A percentile compares a stretch with the other conserved stretches of the same genome.
Evolutionary conservation across 2,329 filamentous ascomycete species (phyloP).

Genomic region (Colletotrichum echinochloae): DNA sequence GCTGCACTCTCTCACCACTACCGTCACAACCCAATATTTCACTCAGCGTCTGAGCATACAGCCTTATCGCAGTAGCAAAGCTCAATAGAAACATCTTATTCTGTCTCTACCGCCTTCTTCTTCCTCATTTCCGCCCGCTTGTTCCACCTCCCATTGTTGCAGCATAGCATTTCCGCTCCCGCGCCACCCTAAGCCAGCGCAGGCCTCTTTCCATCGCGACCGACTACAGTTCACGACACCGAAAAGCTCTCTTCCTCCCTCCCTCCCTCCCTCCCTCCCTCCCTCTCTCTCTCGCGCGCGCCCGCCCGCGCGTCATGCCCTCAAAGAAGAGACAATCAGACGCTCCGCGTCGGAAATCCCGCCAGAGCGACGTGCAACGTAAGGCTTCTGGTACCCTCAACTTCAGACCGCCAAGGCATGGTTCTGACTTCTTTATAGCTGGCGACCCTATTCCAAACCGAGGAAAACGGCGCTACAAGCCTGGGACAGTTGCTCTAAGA

Average conservation of each 20-base stretch:
- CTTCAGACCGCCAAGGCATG: slow-evolving; percentile 2
- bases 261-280: too few relatives aligned
- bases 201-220: not conserved
- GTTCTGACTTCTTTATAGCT: slow-evolving; percentile 58
- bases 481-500: slow-evolving; percentile 87
- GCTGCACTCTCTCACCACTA: not conserved
- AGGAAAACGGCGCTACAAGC: slow-evolving; percentile 74
- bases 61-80: not conserved
- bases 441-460: slow-evolving; percentile 77
- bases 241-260: not conserved
- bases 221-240: not conserved
- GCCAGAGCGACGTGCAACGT: slow-evolving; percentile 58
- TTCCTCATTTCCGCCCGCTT: not conserved
- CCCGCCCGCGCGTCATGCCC: slow-evolving; percentile 25
- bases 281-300: not conserved
- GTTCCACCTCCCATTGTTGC: too few relatives aligned
- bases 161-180: not conserved
- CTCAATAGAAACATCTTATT: not conserved
- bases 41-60: not conserved
- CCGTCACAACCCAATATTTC: not conserved
- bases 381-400: slow-evolving; percentile 32
- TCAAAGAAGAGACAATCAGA: slow-evolving; percentile 40
- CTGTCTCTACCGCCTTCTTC: not conserved
- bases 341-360: slow-evolving; percentile 45
- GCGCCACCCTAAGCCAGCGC: not conserved